Evolutionary conservation across 108 stramenopile genomes (phyloP), one percentile per base, ranked within the genome.

Genomic region (Mayamaea pseudoterrestris): DNA sequence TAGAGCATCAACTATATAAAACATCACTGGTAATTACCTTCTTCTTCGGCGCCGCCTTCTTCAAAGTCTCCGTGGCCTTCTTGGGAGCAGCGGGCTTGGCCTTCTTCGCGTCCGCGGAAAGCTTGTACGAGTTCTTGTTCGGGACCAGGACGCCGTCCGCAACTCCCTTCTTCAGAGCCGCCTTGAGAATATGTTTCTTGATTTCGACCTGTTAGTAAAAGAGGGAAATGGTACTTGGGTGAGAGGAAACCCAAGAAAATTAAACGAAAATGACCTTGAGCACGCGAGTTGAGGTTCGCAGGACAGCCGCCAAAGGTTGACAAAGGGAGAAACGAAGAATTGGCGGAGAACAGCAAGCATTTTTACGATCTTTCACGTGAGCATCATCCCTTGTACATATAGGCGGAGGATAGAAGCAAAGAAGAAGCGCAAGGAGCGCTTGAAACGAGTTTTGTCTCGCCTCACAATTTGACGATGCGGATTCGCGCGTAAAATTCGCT

Each of bases 101-200:
- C 41, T 70, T 63, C 31, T 73, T 69, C 12, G 76, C 74, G 26
- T 71, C 72, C 14, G 66, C 47, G 7, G 67, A 65, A 35, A 86
- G 49, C 69, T 86, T 86, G 79, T 73, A 86, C 41, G 74, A 76
- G 9, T 53, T 58, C 47, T 78, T 80, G 22, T 81, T 69, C 53
- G 80, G 65, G 2, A 77, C 64, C 35, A 86, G 69, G 21, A 61
- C 60, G 18, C 63, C 74, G 27, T 71, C 60, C 47, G 73, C 72
- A 12, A 81, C 50, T 0, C 77, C 83, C 55, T 58, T 62, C 65
- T 78, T 73, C 46, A 86, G 57, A 28, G 76, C 76, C n/a, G 71
- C 74, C 31, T 58, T 72, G 52, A 73, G 53, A 25, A 86, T 41
- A 36, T 73, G 68, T 36, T 68, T 76, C 60, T 78, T 77, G 70